A percentile compares a stretch with the other conserved stretches of the same genome.
Evolutionary conservation across 257 asterid genomes (phyloP).

Genomic region (Penstemon barbatus): DNA sequence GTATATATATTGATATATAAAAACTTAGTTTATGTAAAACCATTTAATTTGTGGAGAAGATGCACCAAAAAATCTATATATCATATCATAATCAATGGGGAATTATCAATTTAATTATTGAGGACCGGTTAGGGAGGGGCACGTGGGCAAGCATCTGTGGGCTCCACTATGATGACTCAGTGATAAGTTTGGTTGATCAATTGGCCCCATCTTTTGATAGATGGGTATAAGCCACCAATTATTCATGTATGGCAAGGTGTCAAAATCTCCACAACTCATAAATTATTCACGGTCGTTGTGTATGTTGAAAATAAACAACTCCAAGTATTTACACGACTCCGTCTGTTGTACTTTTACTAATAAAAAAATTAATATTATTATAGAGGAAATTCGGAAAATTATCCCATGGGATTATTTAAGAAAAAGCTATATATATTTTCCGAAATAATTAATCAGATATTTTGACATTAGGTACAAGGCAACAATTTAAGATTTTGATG

Average conservation of each 20-base stretch:
- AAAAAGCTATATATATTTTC: too few relatives aligned
- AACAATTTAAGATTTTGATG: slow-evolving; percentile 1
- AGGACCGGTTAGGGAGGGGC: slow-evolving; percentile 16
- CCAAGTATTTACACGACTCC: slow-evolving; percentile 10
- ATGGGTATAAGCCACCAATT: slow-evolving; percentile 26
- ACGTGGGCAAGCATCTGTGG: slow-evolving; percentile 36
- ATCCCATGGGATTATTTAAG: too few relatives aligned
- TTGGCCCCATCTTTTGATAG: slow-evolving; percentile 24
- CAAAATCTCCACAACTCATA: slow-evolving; percentile 26
- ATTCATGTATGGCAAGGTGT: slow-evolving; percentile 36
- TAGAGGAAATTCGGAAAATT: background rate
- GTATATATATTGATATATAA: too few relatives aligned
- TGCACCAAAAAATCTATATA: too few relatives aligned
- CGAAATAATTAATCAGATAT: too few relatives aligned
- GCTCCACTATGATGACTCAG: slow-evolving; percentile 23
- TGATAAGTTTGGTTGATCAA: slow-evolving; percentile 26
- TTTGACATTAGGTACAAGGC: slow-evolving; percentile 3
- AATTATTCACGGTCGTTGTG: background rate
- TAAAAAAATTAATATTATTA: background rate
- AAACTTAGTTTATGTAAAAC: too few relatives aligned
- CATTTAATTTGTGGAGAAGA: too few relatives aligned
- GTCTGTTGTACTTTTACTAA: background rate
- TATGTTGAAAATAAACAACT: slow-evolving; percentile 6
- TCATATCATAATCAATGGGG: slow-evolving; percentile 9
- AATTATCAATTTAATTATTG: background rate